A percentile compares a stretch with the other conserved stretches of the same genome.
phyloP scores from a whole-genome alignment of 148 eudicot genomes.

The Nyssa sinensis region DNA sequence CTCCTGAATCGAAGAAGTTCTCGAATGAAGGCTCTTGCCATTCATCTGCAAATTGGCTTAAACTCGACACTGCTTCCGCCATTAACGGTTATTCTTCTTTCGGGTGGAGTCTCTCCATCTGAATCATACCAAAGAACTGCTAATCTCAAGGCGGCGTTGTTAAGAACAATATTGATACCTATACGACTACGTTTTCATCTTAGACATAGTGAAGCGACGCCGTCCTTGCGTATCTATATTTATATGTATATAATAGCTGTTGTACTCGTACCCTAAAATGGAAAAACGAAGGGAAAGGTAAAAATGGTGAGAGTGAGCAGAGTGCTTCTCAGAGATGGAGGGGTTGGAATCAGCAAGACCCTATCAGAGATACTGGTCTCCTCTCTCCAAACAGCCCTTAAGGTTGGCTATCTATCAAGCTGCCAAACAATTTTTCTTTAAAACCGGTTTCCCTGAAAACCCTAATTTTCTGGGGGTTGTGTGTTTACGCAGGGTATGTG shows the following conservation, averaged over 20 bases:
- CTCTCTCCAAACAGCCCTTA: constrained; percentile 80
- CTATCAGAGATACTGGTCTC: constrained; percentile 74
- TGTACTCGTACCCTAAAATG: not conserved
- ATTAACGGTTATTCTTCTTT: constrained; percentile 40
- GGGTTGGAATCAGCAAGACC: constrained; percentile 41
- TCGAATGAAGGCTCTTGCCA: constrained; percentile 45
- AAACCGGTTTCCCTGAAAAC: not conserved
- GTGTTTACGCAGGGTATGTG: constrained; percentile 77
- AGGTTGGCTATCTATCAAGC: constrained; percentile 35
- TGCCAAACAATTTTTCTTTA: not conserved
- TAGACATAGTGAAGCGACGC: too few relatives aligned
- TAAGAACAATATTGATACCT: too few relatives aligned
- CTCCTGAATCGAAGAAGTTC: constrained; percentile 24
- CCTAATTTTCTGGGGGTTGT: not conserved
- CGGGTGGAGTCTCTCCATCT: too few relatives aligned
- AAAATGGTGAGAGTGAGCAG: constrained; percentile 61
- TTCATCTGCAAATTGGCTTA: too few relatives aligned
- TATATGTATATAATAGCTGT: too few relatives aligned
- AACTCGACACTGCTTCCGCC: constrained; percentile 35
- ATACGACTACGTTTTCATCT: too few relatives aligned
- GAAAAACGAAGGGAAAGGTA: not conserved
- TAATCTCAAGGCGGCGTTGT: too few relatives aligned
- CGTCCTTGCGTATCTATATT: too few relatives aligned
- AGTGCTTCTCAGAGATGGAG: constrained; percentile 41
- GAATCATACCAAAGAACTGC: too few relatives aligned